Evolutionary conservation across 140 eudicot species (phyloP).

Genomic region (Senecio squalidus): DNA sequence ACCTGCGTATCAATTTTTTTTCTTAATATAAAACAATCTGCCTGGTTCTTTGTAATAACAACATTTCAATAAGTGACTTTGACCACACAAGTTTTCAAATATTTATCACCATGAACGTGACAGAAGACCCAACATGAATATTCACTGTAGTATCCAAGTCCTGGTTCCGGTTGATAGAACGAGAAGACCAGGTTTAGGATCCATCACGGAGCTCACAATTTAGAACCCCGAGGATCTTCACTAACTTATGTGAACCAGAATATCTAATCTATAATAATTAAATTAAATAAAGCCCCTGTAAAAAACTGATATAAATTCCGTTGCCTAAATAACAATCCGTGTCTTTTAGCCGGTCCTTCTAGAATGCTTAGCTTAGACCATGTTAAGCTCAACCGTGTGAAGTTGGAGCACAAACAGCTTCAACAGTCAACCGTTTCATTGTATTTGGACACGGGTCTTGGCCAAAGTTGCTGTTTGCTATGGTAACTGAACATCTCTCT

Average conservation of each 20-base stretch:
- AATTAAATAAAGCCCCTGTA: conserved; percentile 5
- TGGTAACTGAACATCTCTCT: conserved; percentile 67
- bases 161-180: not conserved
- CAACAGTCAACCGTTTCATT: conserved; percentile 80
- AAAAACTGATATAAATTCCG: conserved; percentile 16
- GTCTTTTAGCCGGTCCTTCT: not conserved
- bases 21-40: no score
- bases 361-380: not conserved
- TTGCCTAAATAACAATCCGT: not conserved
- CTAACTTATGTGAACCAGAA: conserved; percentile 19
- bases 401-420: conserved; percentile 70
- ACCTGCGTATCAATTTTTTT: no score
- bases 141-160: conserved; percentile 15
- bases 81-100: conserved; percentile 14
- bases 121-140: conserved; percentile 8
- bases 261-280: conserved; percentile 16
- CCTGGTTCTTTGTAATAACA: not conserved
- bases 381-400: conserved; percentile 23
- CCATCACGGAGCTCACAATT: conserved; percentile 14
- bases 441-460: conserved; percentile 91
- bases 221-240: conserved; percentile 16
- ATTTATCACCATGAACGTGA: conserved; percentile 24
- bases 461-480: conserved; percentile 83
- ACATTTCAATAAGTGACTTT: not conserved
- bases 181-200: not conserved